Evolutionary conservation across 2,329 filamentous ascomycete genomes (phyloP), one percentile per base, ranked within the genome.

Genomic region (Xylaria sp.): DNA sequence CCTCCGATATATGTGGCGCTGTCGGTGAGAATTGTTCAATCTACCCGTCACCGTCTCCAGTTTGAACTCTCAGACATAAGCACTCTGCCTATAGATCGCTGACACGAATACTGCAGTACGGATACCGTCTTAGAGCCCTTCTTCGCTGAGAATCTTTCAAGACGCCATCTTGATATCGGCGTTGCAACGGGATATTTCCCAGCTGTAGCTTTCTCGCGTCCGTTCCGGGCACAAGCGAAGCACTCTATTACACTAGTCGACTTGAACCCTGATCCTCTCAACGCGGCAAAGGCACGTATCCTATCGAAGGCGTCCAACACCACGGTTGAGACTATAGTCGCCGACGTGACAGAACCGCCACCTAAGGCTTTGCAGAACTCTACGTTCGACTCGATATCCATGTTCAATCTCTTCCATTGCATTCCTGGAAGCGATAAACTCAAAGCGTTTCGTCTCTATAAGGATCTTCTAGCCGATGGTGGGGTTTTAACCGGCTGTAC

Each of bases 371-470:
- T 76, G 21, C 57, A 62, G 27, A 64, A 65, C 38, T 66, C 61
- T 2, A 67, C 65, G 46, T 82, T 78, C 63, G 75, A 79, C 64
- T 78, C 78, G 1, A 77, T 83, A 52, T 76, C 76, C 13, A 72
- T 79, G 68, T 79, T 78, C 65, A 80, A 78, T 63, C 62, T 80
- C 4, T 69, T 80, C 15, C 79, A 81, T 65, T 80, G 79, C 65
- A 62, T 81, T 9, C 78, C 78, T 0, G 73, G 72, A 0, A 47
- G 58, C 3, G 59, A 61, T 4, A 78, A 79, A 63, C 57, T 72
- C 11, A 46, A 33, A 10, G 69, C 77, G 1, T 71, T 80, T 19
- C 55, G 43, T 6, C 67, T 70, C 4, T 70, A 77, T 48, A 77
- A 75, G 63, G 60, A 65, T 1, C 57, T 73, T 5, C 64, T 80